Percentiles rank a stretch among this genome's conserved stretches.
phyloP scores from a whole-genome alignment of 257 asterid genomes.

The Jaltomata sinuosa region DNA sequence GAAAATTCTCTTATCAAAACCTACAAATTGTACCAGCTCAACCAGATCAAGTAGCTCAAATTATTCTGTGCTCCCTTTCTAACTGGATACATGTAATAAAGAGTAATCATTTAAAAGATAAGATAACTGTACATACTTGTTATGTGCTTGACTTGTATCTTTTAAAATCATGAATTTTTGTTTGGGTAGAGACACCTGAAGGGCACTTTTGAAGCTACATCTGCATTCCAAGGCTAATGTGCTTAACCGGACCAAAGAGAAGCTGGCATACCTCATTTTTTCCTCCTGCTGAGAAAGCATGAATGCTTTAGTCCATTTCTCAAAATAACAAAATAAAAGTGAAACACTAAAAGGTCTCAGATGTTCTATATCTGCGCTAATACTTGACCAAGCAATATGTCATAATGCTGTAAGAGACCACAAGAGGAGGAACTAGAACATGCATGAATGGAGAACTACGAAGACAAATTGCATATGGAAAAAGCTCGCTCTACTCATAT shows the following conservation, averaged over 20 bases:
- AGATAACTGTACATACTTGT: neutral
- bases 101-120: neutral
- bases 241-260: neutral
- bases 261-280: neutral
- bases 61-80: neutral
- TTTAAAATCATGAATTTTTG: neutral
- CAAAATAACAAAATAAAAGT: neutral
- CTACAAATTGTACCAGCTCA: neutral
- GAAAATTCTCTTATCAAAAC: neutral
- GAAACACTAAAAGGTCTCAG: neutral
- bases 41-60: neutral
- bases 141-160: neutral
- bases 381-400: neutral
- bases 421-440: neutral
- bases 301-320: neutral
- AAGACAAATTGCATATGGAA: neutral
- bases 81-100: neutral
- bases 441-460: neutral
- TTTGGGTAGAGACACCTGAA: neutral
- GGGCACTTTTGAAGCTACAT: neutral
- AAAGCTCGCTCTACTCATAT: neutral
- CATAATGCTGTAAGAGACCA: neutral
- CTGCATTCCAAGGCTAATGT: neutral
- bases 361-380: neutral
- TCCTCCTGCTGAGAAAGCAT: neutral